Evolutionary conservation across 306 rosid genomes (phyloP), one percentile per base, ranked within the genome.

Genomic region (Vigna angularis): DNA sequence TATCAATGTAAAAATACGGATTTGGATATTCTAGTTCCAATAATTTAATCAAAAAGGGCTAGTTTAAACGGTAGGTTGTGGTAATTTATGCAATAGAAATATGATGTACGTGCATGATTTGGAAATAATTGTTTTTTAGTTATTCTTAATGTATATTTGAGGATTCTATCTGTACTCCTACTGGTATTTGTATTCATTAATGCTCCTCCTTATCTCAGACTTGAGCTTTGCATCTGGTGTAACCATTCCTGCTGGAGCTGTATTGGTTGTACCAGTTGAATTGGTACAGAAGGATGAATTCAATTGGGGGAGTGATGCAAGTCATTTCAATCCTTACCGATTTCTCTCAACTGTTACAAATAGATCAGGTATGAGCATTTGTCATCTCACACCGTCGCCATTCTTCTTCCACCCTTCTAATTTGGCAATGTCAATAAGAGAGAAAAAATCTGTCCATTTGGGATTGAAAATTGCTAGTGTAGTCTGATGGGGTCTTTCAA

Each of bases 231-330:
- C 89, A 81, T 86, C 76, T 70, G 94, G 97, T 42, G 72, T 78
- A 74, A 91, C 87, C 57, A 76, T 93, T 62, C 98, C 97, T 52
- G 90, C 94, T 77, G 94, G 91, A 70, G 83, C 94, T 66, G 64
- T 83, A 61, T 61, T 91, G 61, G 94, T 91, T 82, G 93, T 84
- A 55, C 98, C 97, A 28, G 77, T 89, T 38, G 89, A 88, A 74
- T 82, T 91, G 82, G 81, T 91, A 76, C 96, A 89, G 81, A 91
- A 81, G 85, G 93, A 93, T 77, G 84, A 28, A 82, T 84, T 80
- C 63, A 88, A 77, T 69, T 93, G 96, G 97, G 98, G 98, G 58
- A 85, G 85, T 57, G 86, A 82, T 82, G 94, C 93, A 53, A 44
- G 81, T 73, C 88, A 83, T 55, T 93, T 93, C 72, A 91, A 84